These are phyloP conservation scores for Coix lacrymajobi DNA, from an alignment of 176 grass and related monocot species.

Conservation along the genomic window DNA sequence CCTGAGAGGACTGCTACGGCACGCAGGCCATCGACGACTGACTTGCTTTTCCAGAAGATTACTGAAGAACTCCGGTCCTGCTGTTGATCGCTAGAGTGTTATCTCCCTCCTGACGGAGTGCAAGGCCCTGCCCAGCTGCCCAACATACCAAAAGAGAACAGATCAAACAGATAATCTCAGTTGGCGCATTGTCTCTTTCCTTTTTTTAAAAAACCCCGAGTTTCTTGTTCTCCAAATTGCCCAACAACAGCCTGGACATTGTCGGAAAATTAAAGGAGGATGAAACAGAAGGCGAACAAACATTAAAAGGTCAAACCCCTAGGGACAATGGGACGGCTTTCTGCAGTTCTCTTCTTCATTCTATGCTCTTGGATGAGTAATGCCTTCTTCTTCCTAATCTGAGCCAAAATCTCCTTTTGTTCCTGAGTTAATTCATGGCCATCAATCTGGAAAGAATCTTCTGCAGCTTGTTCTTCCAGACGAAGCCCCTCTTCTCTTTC, in stretches of 20 bases:
- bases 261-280: not conserved
- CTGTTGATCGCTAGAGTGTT: not conserved
- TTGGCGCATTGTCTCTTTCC: too few species aligned
- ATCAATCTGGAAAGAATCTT: conserved; percentile 59
- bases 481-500: conserved; percentile 69
- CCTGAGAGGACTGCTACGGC: not conserved
- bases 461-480: conserved; percentile 45
- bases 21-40: not conserved
- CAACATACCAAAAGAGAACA: not conserved
- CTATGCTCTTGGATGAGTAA: conserved; percentile 69
- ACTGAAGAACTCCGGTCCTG: not conserved
- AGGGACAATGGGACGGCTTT: conserved; percentile 67
- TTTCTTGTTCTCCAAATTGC: not conserved
- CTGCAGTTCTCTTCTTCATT: conserved; percentile 78
- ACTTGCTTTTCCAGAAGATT: not conserved
- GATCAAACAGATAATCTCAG: not conserved
- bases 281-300: not conserved
- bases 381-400: conserved; percentile 59
- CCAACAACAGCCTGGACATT: not conserved
- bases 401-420: conserved; percentile 38
- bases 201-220: too few species aligned
- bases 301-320: conserved; percentile 6
- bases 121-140: not conserved
- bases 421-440: conserved; percentile 49
- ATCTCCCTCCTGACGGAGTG: not conserved